These are phyloP conservation scores for Clathrus columnatus DNA, from an alignment of 768 basidiomycete species.

Conservation along the genomic window DNA sequence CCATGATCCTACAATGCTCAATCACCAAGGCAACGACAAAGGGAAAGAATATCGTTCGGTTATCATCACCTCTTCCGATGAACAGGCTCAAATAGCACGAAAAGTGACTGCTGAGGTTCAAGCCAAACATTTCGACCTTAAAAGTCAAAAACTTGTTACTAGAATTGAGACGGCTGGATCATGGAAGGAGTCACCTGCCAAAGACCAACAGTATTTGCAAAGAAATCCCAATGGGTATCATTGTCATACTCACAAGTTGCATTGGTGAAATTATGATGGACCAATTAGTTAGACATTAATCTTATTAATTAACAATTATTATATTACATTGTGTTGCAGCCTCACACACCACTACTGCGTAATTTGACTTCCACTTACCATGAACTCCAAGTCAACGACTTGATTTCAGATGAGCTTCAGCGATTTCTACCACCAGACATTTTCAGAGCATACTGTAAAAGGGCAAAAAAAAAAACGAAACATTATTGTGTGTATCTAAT, in stretches of 20 bases:
- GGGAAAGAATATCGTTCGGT: conserved; percentile 93
- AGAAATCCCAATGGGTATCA: conserved; percentile 87
- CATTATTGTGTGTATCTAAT: neutral
- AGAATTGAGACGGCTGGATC: conserved; percentile 56
- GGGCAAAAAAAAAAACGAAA: neutral
- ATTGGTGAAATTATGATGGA: conserved; percentile 47
- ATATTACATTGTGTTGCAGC: neutral
- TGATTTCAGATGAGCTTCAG: neutral
- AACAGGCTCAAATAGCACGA: conserved; percentile 64
- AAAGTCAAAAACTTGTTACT: conserved; percentile 68
- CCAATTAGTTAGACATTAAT: neutral
- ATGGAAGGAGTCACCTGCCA: conserved; percentile 81
- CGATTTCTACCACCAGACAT: neutral
- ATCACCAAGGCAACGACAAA: conserved; percentile 67
- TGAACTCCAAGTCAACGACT: neutral
- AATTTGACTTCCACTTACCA: too few relatives aligned
- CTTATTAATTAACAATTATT: neutral
- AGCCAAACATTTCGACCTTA: conserved; percentile 69
- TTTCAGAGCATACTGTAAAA: conserved; percentile 5
- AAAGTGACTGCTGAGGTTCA: conserved; percentile 78
- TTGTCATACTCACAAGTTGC: conserved; percentile 78
- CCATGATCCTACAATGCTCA: conserved; percentile 82
- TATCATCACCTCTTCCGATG: conserved; percentile 72
- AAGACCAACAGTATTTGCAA: conserved; percentile 75
- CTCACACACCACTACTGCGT: too few relatives aligned